Conservation (phyloP, 2,329 filamentous ascomycete species). For the Raffaelea arxii region DNA sequence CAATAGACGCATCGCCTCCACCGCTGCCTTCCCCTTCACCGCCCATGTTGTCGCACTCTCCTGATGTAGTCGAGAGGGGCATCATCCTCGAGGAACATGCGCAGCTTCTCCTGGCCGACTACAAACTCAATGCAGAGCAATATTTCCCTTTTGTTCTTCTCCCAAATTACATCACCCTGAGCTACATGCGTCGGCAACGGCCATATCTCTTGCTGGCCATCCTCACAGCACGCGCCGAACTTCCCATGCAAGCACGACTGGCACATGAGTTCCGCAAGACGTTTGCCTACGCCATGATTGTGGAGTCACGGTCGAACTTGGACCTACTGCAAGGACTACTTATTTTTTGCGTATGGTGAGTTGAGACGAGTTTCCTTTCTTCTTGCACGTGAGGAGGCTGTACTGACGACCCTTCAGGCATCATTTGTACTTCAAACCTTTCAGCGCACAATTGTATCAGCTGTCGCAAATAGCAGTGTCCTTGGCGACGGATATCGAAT, state of each 20-base stretch:
- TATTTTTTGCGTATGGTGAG: slow-evolving; percentile 14
- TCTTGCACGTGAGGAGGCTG: no score
- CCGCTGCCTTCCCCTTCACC: background rate
- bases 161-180: slow-evolving; percentile 6
- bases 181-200: slow-evolving; percentile 12
- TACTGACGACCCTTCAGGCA: slow-evolving; percentile 8
- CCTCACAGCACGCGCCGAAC: slow-evolving; percentile 7
- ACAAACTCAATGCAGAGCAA: background rate
- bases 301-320: slow-evolving; percentile 11
- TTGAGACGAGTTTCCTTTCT: no score
- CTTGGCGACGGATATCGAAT: slow-evolving; percentile 13
- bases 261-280: slow-evolving; percentile 12
- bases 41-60: background rate
- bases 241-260: slow-evolving; percentile 10
- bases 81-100: slow-evolving; percentile 10
- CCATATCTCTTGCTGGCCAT: slow-evolving; percentile 14
- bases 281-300: slow-evolving; percentile 13
- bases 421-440: slow-evolving; percentile 11
- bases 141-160: slow-evolving; percentile 14
- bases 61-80: slow-evolving; percentile 11
- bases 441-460: slow-evolving; percentile 14
- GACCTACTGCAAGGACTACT: slow-evolving; percentile 15
- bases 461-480: slow-evolving; percentile 14
- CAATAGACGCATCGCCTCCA: no score
- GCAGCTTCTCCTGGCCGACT: slow-evolving; percentile 5